Percentiles rank a stretch among this genome's conserved stretches.
phyloP scores from a whole-genome alignment of 352 stramenopile genomes.

The Ophiocytium majus region DNA sequence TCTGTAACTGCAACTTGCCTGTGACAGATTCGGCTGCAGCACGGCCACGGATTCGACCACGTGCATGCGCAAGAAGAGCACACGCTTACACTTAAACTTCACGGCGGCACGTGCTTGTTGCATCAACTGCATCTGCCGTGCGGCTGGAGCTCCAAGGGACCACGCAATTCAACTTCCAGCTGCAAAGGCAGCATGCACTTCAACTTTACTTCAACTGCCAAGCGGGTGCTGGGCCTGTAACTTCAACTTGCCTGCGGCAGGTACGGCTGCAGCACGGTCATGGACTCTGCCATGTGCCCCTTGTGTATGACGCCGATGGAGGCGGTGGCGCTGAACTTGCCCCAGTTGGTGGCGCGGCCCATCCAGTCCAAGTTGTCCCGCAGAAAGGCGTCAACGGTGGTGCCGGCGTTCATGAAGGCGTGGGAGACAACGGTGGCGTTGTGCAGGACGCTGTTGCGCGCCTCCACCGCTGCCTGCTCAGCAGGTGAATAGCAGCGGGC shows the following conservation, averaged over 20 bases:
- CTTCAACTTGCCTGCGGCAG: too few relatives aligned
- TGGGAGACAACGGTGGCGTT: constrained; percentile 94
- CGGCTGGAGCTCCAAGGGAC: too few relatives aligned
- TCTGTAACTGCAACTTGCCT: too few relatives aligned
- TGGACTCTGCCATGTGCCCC: constrained; percentile 93
- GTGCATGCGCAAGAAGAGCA: too few relatives aligned
- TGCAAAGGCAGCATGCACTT: too few relatives aligned
- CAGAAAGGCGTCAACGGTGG: constrained; percentile 87
- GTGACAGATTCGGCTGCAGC: constrained; percentile 91
- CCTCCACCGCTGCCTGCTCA: constrained; percentile 74
- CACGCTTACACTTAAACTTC: too few relatives aligned
- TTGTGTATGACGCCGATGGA: constrained; percentile 97
- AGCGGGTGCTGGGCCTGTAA: too few relatives aligned
- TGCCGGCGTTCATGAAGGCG: constrained; percentile 94
- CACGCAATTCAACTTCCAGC: too few relatives aligned
- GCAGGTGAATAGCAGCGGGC: too few relatives aligned
- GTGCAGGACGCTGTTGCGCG: constrained; percentile 93
- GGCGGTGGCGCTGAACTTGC: constrained; percentile 97
- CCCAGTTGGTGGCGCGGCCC: constrained; percentile 92
- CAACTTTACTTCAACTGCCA: background rate
- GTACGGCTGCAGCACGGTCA: constrained; percentile 95
- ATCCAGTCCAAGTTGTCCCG: constrained; percentile 98
- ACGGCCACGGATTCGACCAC: constrained; percentile 95
- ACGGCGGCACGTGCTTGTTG: too few relatives aligned
- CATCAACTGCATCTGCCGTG: too few relatives aligned